Conservation (phyloP, 179 eudicot genomes). For the Patellifolia procumbens region DNA sequence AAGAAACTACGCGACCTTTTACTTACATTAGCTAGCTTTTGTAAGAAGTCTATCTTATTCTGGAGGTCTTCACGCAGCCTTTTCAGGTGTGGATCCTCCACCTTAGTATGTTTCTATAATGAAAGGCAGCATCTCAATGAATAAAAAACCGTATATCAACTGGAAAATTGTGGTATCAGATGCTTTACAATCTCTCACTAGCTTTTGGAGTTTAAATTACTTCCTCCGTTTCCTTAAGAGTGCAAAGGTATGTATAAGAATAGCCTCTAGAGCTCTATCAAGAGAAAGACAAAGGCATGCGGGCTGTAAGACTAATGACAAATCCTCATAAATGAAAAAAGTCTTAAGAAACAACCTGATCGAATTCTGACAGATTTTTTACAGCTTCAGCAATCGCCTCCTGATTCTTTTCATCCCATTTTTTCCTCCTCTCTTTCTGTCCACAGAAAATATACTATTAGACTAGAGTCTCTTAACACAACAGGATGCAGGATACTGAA, state of each 20-base stretch:
- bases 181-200: conserved; percentile 1
- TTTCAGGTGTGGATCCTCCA: conserved; percentile 31
- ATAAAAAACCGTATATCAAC: background rate
- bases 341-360: conserved; percentile 50
- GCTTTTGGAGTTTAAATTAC: conserved; percentile 1
- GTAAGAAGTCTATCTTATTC: no score
- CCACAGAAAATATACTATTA: conserved; percentile 15
- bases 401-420: conserved; percentile 92
- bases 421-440: conserved; percentile 87
- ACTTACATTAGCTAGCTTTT: background rate
- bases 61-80: background rate
- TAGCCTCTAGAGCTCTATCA: background rate
- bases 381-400: conserved; percentile 86
- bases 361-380: conserved; percentile 68
- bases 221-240: no score
- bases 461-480: background rate
- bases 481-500: background rate
- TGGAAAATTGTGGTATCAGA: background rate
- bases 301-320: background rate
- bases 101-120: conserved; percentile 59
- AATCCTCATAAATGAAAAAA: background rate
- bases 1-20: conserved; percentile 13
- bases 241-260: no score
- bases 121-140: no score
- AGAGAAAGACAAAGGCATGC: conserved; percentile 10